Conservation (phyloP, 2,329 filamentous ascomycete genomes). For the Botrytis galanthina region DNA sequence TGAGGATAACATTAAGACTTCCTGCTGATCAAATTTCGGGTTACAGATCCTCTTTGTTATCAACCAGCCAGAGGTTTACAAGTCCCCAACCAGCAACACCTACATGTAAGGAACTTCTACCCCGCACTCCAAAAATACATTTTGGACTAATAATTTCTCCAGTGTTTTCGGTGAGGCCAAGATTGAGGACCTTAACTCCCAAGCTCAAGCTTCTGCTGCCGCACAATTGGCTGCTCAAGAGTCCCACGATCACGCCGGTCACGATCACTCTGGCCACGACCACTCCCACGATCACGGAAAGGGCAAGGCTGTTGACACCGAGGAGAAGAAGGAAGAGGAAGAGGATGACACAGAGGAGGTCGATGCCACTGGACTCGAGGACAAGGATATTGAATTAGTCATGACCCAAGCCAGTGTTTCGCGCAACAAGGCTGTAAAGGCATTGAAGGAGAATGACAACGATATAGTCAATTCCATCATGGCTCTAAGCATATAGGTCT, state of each 20-base stretch:
- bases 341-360: conserved; percentile 96
- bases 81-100: conserved; percentile 98
- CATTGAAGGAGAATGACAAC: conserved; percentile 98
- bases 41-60: conserved; percentile 95
- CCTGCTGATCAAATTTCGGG: conserved; percentile 25
- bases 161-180: conserved; percentile 99
- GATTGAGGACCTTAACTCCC: conserved; percentile 99
- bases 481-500: conserved; percentile 77
- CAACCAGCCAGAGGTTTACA: conserved; percentile 99
- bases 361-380: conserved; percentile 89
- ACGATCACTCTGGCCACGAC: conserved; percentile 59
- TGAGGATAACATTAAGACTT: background rate
- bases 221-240: conserved; percentile 85
- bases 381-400: conserved; percentile 99
- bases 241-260: conserved; percentile 48
- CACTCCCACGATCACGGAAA: conserved; percentile 60
- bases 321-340: conserved; percentile 70
- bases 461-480: conserved; percentile 99
- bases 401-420: conserved; percentile 97
- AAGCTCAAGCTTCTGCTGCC: conserved; percentile 91
- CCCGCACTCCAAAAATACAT: conserved; percentile 1
- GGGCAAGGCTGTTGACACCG: conserved; percentile 59
- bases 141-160: conserved; percentile 26
- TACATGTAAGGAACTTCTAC: conserved; percentile 76
- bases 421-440: conserved; percentile 98